Evolutionary conservation across 495 filamentous ascomycete species (phyloP), one percentile per base, ranked within the genome.

Genomic region (Aspergillus sclerotioniger): DNA sequence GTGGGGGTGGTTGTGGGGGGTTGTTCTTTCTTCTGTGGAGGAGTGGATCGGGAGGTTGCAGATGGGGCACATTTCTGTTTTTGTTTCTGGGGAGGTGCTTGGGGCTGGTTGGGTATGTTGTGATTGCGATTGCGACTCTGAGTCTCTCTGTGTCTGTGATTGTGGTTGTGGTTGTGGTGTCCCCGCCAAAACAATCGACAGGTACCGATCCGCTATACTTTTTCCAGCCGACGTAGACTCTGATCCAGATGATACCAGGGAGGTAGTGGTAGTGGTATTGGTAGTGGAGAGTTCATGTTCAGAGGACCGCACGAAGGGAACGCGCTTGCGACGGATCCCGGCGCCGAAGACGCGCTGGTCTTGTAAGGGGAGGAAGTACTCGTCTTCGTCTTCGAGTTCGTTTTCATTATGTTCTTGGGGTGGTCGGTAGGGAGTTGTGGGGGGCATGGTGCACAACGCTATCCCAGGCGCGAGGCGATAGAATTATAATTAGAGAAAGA

Each of bases 231-330:
- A 37, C 32, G 41, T 53, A 37, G 69, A 65, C 60, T 45, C 29
- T 16, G 51, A 53, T 20, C 71, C 67, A 19, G 73, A 20, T 37
- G 73, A 20, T 37, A 62, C 62, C n/a, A 64, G 53, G 51, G 71
- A 21, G 31, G 67, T 54, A 20, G 60, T 49, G 46, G 55, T 51
- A 10, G 70, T 53, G 19, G 61, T 51, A 7, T 70, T 62, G 39
- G 76, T 76, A 0, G 80, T 79, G 47, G 71, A 70, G 21, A 82
- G 73, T 8, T 78, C 64, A 43, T 71, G 68, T 33, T 72, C 71
- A 5, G 85, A 78, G 29, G 90, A 86, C 32, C 87, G 85, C 16
- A 97, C 87, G 68, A 97, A 96, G 7, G 82, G 76, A n/a, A 97
- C 85, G 31, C 82, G 80, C 73, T 89, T 90, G 12, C 87, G 83